These are phyloP conservation scores for Plasmodium inui DNA, from an alignment of 169 alveolate species.

Conservation along the genomic window DNA sequence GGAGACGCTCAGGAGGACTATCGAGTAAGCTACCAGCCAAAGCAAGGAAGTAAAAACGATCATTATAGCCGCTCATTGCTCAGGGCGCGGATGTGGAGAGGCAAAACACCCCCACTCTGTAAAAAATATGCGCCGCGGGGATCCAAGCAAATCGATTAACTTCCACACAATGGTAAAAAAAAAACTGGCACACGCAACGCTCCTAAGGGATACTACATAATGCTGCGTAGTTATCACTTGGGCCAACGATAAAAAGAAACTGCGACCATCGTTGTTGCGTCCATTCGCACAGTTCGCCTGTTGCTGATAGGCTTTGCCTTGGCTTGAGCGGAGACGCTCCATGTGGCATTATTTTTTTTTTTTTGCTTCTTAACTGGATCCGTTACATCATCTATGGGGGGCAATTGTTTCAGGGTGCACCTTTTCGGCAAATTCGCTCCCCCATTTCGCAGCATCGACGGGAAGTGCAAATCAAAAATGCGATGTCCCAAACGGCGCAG, in stretches of 20 bases:
- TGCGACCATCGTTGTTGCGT: neutral
- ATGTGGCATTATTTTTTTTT: neutral
- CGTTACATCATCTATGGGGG: neutral
- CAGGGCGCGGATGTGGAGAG: neutral
- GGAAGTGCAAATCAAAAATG: neutral
- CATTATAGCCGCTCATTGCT: constrained; percentile 1
- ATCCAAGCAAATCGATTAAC: neutral
- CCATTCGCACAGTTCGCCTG: neutral
- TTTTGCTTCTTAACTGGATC: neutral
- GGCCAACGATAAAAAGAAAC: neutral
- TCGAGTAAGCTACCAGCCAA: neutral
- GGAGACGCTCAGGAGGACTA: neutral
- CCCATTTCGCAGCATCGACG: neutral
- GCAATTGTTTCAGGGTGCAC: neutral
- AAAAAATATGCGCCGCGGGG: neutral
- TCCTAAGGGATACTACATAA: neutral
- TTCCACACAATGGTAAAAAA: neutral
- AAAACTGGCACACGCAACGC: neutral
- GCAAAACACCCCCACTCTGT: neutral
- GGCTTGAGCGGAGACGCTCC: neutral
- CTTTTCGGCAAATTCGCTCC: neutral
- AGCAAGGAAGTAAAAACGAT: neutral
- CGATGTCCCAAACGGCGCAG: neutral
- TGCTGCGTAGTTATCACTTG: neutral
- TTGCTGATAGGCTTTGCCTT: neutral